Evolutionary conservation across 1,139 yeast species (phyloP).

Genomic region (Eremothecium sinecaudum): DNA sequence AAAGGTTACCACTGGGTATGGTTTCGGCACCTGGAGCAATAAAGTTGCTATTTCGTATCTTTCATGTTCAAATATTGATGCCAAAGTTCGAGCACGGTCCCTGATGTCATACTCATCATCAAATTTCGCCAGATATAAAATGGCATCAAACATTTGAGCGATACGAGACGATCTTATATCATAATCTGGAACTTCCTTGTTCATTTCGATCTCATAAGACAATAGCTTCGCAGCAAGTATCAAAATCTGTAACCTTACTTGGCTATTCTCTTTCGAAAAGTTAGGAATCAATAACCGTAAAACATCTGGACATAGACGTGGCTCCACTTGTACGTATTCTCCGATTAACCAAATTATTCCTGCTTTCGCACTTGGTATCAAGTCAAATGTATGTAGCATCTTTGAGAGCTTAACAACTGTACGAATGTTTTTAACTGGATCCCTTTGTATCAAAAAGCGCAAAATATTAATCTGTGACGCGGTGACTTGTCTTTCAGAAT

Average conservation of each 20-base stretch:
- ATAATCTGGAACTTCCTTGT: slow-evolving; percentile 24
- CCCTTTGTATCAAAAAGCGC: slow-evolving; percentile 61
- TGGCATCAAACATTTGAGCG: slow-evolving; percentile 51
- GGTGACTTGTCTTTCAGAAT: slow-evolving; percentile 32
- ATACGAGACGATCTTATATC: slow-evolving; percentile 36
- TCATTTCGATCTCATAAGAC: slow-evolving; percentile 42
- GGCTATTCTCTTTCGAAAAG: slow-evolving; percentile 47
- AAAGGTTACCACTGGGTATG: slow-evolving; percentile 37
- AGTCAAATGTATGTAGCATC: slow-evolving; percentile 13
- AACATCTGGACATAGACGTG: slow-evolving; percentile 68
- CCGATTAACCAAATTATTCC: slow-evolving; percentile 89
- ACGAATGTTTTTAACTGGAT: slow-evolving; percentile 37
- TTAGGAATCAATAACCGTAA: slow-evolving; percentile 48
- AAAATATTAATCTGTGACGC: slow-evolving; percentile 60
- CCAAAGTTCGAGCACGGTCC: slow-evolving; percentile 72
- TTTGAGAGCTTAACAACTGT: slow-evolving; percentile 37
- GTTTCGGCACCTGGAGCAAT: slow-evolving; percentile 76
- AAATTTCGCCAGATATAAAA: slow-evolving; percentile 57
- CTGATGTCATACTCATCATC: slow-evolving; percentile 73
- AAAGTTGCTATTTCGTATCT: slow-evolving; percentile 58
- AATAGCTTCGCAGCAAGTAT: slow-evolving; percentile 66
- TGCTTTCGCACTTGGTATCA: slow-evolving; percentile 51
- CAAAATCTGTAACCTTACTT: slow-evolving; percentile 63
- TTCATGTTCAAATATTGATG: slow-evolving; percentile 36
- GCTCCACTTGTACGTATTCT: slow-evolving; percentile 48